These are phyloP conservation scores for Aspergillus homomorphus DNA, from an alignment of 495 filamentous ascomycete species.

Conservation along the genomic window DNA sequence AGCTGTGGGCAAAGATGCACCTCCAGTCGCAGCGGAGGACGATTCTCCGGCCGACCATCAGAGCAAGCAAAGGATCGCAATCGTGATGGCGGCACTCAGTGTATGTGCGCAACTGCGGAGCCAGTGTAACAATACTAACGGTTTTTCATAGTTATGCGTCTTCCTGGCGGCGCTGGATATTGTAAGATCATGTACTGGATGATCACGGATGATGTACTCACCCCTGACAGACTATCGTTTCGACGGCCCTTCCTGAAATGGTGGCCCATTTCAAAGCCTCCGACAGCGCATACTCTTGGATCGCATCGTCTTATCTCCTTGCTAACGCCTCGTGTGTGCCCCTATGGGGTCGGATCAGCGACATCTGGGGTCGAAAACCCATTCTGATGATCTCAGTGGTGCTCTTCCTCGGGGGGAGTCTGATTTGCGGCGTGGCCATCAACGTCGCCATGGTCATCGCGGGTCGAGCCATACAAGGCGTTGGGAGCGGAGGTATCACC, in stretches of 20 bases:
- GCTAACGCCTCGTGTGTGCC: conserved; percentile 63
- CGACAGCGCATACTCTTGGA: conserved; percentile 64
- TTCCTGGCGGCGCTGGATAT: conserved; percentile 6
- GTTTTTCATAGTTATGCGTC: not conserved
- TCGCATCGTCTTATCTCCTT: conserved; percentile 64
- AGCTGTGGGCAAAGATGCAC: not conserved
- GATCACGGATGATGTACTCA: not conserved
- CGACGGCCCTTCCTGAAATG: conserved; percentile 57
- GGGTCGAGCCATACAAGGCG: conserved; percentile 72
- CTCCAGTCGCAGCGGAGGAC: not conserved
- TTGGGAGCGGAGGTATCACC: conserved; percentile 74
- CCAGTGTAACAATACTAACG: not conserved
- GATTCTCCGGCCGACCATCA: not conserved
- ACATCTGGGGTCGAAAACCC: conserved; percentile 82
- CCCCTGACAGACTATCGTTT: conserved; percentile 37
- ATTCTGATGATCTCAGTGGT: conserved; percentile 66
- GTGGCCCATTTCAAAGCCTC: conserved; percentile 55
- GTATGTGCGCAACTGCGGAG: not conserved
- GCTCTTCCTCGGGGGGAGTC: conserved; percentile 71
- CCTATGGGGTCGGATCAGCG: conserved; percentile 74
- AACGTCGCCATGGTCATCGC: conserved; percentile 70
- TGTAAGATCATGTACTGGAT: not conserved
- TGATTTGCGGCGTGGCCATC: conserved; percentile 62
- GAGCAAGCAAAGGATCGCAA: not conserved
- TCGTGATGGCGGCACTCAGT: conserved; percentile 1